phyloP scores from a whole-genome alignment of 345 rosid genomes.

The Aethionema arabicum region DNA sequence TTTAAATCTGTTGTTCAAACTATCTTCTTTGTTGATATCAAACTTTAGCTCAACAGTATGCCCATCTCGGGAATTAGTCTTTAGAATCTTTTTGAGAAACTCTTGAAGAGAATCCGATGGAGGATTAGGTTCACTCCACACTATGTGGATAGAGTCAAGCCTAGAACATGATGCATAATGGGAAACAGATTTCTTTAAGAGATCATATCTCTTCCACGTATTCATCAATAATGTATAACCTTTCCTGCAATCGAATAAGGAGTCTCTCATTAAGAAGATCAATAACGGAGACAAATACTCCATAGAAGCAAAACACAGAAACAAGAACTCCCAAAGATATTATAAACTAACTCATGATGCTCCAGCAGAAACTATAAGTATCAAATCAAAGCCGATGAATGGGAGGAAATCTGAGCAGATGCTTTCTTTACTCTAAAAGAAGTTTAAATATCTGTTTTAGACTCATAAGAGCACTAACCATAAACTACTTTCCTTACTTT shows the following conservation, averaged over 20 bases:
- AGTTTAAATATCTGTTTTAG: background rate
- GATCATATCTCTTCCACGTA: slow-evolving; percentile 97
- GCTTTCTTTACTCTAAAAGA: background rate
- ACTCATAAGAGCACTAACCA: background rate
- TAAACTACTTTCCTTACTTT: slow-evolving; percentile 14
- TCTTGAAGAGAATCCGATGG: slow-evolving; percentile 69
- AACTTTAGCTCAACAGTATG: slow-evolving; percentile 59
- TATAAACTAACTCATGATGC: background rate
- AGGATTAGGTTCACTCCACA: slow-evolving; percentile 98
- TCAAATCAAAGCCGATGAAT: background rate
- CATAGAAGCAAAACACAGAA: background rate
- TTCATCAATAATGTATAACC: slow-evolving; percentile 80
- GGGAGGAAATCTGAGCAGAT: background rate
- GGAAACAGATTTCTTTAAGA: slow-evolving; percentile 75
- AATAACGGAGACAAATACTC: background rate
- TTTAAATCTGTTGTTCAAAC: slow-evolving; percentile 92
- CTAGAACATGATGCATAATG: slow-evolving; percentile 74
- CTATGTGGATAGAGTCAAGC: slow-evolving; percentile 79
- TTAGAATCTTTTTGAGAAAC: slow-evolving; percentile 44
- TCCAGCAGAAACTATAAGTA: slow-evolving; percentile 1
- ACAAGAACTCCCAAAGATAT: background rate
- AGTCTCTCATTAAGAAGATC: background rate
- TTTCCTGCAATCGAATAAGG: slow-evolving; percentile 47
- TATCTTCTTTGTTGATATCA: slow-evolving; percentile 81
- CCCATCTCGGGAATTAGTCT: slow-evolving; percentile 47